Evolutionary conservation across 2,329 filamentous ascomycete genomes (phyloP), one percentile per base, ranked within the genome.

Genomic region (Amesomyces nigricolor): DNA sequence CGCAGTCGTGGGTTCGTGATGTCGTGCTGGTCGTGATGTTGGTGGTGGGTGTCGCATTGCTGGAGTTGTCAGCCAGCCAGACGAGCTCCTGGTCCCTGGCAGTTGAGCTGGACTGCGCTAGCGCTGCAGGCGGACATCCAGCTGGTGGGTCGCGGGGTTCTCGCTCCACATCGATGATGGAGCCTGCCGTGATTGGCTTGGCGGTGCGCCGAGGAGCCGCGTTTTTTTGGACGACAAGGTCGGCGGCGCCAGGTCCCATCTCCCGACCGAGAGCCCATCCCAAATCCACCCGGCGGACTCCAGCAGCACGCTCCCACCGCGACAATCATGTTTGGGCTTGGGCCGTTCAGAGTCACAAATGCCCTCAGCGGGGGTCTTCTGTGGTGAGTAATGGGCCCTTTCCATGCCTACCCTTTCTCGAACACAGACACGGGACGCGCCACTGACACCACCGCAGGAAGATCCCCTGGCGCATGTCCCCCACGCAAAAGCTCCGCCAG

Each of bases 401-500:
- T 37, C 30, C 32, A 14, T 22, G 16, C 11, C 11, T 6, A 6
- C 22, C 32, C 32, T 30, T 16, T 13, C 39, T 26, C 17, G 8
- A 7, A 7, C 22, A 8, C 14, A 45, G 22, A 30, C 42, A 19
- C 13, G 5, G 5, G 11, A 10, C 51, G n/a, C 35, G 22, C 29
- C n/a, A 19, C 50, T 59, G 42, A 59, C 59, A 19, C 11, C 40
- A 10, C 38, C 52, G 49, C 50, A 78, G 89, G 94, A 99, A 99
- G 83, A 91, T 88, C 66, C 94, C 94, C 64, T 99, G 91, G 91
- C 87, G 94, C 59, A 83, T 99, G 68, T 99, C 94, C 57, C 79
- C 83, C 63, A 90, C 89, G 70, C 91, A 96, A 74, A 97, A 97
- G 74, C 82, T 85, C 62, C 87, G 91, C 53, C 91, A 96, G 67